Base-by-base conservation (phyloP, 192 early-diverging fungal genomes). In the Rhizophagus prolifer region DNA sequence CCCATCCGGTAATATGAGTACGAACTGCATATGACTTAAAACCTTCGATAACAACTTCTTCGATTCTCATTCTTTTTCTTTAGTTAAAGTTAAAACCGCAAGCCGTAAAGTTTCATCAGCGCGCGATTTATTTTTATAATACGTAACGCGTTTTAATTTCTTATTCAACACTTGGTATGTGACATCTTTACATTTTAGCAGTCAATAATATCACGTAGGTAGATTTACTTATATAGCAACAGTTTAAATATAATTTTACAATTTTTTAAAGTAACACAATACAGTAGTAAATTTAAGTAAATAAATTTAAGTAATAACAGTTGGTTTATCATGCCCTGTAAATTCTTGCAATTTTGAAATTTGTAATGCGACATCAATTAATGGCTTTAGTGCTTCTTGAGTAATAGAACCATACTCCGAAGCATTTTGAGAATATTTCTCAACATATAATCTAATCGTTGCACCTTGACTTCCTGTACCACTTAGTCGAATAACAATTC, bases 11-110 rank as follows among this genome's bases (percentile, higher is more conserved):
- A 76, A 99, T 98, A 72, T 95, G 93, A 8, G 96, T 97, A 41
- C 97, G 90, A 30, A 93, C 90, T 2, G 95, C 96, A 83, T 99
- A 99, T 1, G 96, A 97, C 81, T 99, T 99, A 89, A 99, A 99
- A 30, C 98, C 98, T 70, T 99, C 98, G 71, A 99, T 89, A 77
- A 98, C 94, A 26, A 99, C 83, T 80, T 99, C 96, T 82, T 97
- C 94, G 62, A 99, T 90, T 78, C 91, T 86, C 97, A 96, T 96
- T 58, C 58, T 73, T 25, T 19, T 14, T 50, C 16, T 13, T 31
- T 34, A 4, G 31, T 34, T 4, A 50, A 16, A 50, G 16, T 19
- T 50, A 16, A 50, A 34, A 34, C 2, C 13, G 4, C 47, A 50
- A 50, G 16, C 0, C 0, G 47, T 50, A 50, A 13, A 50, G 4